A percentile compares a stretch with the other conserved stretches of the same genome.
These are phyloP conservation scores for Suillus tomentosus DNA, from an alignment of 768 basidiomycete species.

Conservation along the genomic window DNA sequence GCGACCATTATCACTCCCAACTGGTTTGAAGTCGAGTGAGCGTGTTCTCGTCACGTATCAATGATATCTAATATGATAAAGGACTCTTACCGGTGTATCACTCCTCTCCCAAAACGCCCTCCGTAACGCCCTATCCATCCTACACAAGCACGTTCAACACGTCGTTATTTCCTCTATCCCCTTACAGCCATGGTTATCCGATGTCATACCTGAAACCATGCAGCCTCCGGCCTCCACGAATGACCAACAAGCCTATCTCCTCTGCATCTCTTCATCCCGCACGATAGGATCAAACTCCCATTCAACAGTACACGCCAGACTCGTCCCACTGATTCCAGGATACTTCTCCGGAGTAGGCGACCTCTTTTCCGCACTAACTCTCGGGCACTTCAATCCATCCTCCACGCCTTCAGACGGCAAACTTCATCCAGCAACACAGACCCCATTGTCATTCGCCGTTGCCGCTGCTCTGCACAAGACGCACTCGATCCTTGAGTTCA, in stretches of 20 bases:
- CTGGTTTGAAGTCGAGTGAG: constrained; percentile 95
- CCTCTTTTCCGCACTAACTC: constrained; percentile 89
- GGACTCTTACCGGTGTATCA: constrained; percentile 72
- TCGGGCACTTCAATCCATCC: constrained; percentile 67
- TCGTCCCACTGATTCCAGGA: constrained; percentile 78
- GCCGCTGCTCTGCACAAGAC: constrained; percentile 77
- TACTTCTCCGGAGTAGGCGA: constrained; percentile 98
- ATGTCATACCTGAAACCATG: constrained; percentile 50
- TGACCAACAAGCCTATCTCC: constrained; percentile 50
- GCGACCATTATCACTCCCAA: constrained; percentile 96
- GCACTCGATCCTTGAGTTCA: constrained; percentile 67
- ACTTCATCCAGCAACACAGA: constrained; percentile 21
- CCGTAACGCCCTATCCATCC: constrained; percentile 61
- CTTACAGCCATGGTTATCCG: constrained; percentile 59
- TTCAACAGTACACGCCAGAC: constrained; percentile 64
- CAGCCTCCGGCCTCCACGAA: constrained; percentile 14
- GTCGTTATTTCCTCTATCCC: constrained; percentile 93
- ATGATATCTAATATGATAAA: constrained; percentile 32
- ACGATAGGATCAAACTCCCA: constrained; percentile 18
- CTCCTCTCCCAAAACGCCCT: constrained; percentile 72
- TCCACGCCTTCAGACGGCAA: constrained; percentile 12
- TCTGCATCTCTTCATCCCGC: constrained; percentile 79
- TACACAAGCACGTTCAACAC: constrained; percentile 84
- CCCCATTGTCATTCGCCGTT: constrained; percentile 35
- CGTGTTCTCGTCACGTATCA: background rate